A percentile compares a stretch with the other conserved stretches of the same genome.
These are phyloP conservation scores for Xylogone sp. DNA, from an alignment of 2,329 filamentous ascomycete species.

Conservation along the genomic window DNA sequence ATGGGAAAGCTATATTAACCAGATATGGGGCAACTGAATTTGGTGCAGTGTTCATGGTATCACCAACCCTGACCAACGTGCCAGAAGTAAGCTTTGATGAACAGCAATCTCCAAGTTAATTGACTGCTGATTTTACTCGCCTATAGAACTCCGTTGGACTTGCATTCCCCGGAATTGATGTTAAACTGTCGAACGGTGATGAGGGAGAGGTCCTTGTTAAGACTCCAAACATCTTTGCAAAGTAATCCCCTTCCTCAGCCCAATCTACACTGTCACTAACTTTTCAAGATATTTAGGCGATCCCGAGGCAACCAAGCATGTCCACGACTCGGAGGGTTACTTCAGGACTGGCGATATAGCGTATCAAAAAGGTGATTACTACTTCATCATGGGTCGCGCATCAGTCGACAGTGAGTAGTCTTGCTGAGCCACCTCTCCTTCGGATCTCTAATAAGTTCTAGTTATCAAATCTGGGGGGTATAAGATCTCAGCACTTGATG, in stretches of 20 bases:
- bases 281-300: neutral
- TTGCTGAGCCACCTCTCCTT: neutral
- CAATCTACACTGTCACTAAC: neutral
- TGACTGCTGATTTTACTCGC: too few relatives aligned
- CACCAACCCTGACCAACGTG: neutral
- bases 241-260: neutral
- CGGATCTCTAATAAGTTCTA: neutral
- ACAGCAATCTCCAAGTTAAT: too few relatives aligned
- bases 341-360: slow-evolving; percentile 68
- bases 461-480: slow-evolving; percentile 41
- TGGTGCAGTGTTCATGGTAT: neutral
- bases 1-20: neutral
- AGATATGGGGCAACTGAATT: slow-evolving; percentile 3
- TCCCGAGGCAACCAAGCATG: slow-evolving; percentile 35
- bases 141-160: neutral
- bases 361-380: slow-evolving; percentile 35
- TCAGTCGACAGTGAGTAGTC: slow-evolving; percentile 31
- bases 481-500: slow-evolving; percentile 41
- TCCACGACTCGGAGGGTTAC: slow-evolving; percentile 70
- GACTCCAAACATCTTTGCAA: neutral
- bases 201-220: neutral
- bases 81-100: neutral
- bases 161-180: neutral
- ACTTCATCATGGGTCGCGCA: slow-evolving; percentile 38
- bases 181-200: neutral